These are phyloP conservation scores for Keithomyces neogunnii DNA, from an alignment of 2,329 filamentous ascomycete species.

Conservation along the genomic window DNA sequence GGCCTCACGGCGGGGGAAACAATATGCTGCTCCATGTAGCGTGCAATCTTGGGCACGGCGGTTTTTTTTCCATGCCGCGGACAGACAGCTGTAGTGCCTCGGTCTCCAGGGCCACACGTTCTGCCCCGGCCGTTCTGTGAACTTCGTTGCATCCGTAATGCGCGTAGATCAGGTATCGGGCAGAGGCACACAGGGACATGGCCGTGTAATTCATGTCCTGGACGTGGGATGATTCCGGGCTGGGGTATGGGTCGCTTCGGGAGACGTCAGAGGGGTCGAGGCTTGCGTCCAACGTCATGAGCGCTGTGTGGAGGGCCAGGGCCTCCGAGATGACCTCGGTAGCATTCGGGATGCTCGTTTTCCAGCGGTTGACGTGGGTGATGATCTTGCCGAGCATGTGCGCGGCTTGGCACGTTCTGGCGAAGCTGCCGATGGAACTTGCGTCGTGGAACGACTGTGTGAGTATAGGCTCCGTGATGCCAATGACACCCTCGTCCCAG, in stretches of 20 bases:
- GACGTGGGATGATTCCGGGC: slow-evolving; percentile 2
- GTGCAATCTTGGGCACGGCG: slow-evolving; percentile 2
- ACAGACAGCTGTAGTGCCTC: slow-evolving; percentile 10
- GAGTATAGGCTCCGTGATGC: slow-evolving; percentile 6
- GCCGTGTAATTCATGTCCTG: not conserved
- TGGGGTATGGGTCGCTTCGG: not conserved
- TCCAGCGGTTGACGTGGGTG: slow-evolving; percentile 2
- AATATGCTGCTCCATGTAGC: not conserved
- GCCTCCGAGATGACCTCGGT: slow-evolving; percentile 10
- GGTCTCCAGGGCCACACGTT: slow-evolving; percentile 9
- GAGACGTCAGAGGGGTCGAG: not conserved
- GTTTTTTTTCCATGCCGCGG: slow-evolving; percentile 4
- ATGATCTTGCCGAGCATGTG: slow-evolving; percentile 13
- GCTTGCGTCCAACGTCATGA: not conserved
- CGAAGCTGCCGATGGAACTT: slow-evolving; percentile 9
- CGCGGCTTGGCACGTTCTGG: slow-evolving; percentile 11
- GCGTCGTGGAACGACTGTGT: slow-evolving; percentile 9
- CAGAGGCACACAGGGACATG: slow-evolving; percentile 3
- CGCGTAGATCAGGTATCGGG: slow-evolving; percentile 11
- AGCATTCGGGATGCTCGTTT: not conserved
- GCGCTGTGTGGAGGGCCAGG: slow-evolving; percentile 7
- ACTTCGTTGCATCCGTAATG: slow-evolving; percentile 12
- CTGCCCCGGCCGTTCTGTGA: not conserved
- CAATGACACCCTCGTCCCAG: slow-evolving; percentile 11
- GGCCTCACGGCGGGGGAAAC: no score